Evolutionary conservation across 1,139 yeast genomes (phyloP).

Genomic region (Nadsonia starkeyi-henricii): DNA sequence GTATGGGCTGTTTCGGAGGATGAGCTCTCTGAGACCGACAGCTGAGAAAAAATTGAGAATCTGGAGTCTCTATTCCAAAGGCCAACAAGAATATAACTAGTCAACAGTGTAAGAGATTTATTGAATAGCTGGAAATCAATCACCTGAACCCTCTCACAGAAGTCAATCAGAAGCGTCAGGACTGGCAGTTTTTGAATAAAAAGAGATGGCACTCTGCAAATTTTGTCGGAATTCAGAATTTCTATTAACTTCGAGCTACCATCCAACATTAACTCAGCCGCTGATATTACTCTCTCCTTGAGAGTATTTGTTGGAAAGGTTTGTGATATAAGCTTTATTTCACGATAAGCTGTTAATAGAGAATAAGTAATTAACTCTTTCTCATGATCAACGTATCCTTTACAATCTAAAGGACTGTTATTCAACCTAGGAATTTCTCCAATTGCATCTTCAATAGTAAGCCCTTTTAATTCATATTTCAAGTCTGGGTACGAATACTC

Average conservation of each 20-base stretch:
- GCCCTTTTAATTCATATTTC: not conserved
- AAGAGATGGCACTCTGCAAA: not conserved
- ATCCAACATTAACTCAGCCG: not conserved
- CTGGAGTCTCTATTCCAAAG: not conserved
- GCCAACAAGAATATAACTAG: not conserved
- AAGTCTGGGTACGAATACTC: not conserved
- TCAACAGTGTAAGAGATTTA: not conserved
- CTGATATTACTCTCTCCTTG: too few relatives aligned
- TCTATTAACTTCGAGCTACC: not conserved
- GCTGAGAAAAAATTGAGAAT: not conserved
- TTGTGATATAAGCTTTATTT: not conserved
- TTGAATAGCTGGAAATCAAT: not conserved
- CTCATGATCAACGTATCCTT: too few relatives aligned
- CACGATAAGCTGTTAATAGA: not conserved
- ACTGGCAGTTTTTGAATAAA: not conserved
- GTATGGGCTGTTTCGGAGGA: not conserved
- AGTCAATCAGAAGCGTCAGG: not conserved
- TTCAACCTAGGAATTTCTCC: too few relatives aligned
- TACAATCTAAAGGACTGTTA: too few relatives aligned
- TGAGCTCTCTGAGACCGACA: not conserved
- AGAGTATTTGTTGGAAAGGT: too few relatives aligned
- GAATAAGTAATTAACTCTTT: too few relatives aligned
- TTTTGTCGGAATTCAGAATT: not conserved
- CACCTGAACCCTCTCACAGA: not conserved
- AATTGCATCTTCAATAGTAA: not conserved